These are phyloP conservation scores for Gossypium sturtianum DNA, from an alignment of 345 rosid species.

Conservation along the genomic window DNA sequence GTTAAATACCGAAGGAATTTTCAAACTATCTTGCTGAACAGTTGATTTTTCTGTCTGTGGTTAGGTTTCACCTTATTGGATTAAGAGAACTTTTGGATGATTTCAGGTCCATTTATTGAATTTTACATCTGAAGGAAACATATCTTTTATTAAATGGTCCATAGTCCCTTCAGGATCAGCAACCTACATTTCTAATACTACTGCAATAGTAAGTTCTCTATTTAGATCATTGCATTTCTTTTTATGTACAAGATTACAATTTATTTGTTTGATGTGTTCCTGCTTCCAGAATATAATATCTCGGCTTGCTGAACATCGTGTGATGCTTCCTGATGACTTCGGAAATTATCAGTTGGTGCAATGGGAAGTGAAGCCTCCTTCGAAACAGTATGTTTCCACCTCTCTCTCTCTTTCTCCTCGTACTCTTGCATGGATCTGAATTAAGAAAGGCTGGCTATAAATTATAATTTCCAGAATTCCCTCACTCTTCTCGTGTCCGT, in stretches of 20 bases:
- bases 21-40: background rate
- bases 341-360: constrained; percentile 56
- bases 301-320: constrained; percentile 51
- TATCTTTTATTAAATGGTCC: constrained; percentile 48
- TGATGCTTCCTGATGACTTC: constrained; percentile 58
- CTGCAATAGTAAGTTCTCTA: constrained; percentile 47
- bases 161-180: constrained; percentile 50
- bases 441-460: no score
- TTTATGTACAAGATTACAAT: background rate
- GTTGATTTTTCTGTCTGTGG: constrained; percentile 1
- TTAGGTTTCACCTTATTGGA: background rate
- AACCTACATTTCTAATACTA: constrained; percentile 45
- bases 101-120: constrained; percentile 62
- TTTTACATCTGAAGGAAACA: constrained; percentile 52
- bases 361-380: constrained; percentile 59
- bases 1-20: background rate
- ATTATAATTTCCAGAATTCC: no score
- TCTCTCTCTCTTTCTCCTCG: background rate
- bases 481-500: no score
- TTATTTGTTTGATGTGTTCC: constrained; percentile 20
- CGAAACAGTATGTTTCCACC: constrained; percentile 31
- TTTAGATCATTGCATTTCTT: background rate
- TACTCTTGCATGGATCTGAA: background rate
- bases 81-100: constrained; percentile 10
- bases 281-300: constrained; percentile 52